Evolutionary conservation across 2,329 filamentous ascomycete species (phyloP).

Genomic region (Herpotrichia juniperi): DNA sequence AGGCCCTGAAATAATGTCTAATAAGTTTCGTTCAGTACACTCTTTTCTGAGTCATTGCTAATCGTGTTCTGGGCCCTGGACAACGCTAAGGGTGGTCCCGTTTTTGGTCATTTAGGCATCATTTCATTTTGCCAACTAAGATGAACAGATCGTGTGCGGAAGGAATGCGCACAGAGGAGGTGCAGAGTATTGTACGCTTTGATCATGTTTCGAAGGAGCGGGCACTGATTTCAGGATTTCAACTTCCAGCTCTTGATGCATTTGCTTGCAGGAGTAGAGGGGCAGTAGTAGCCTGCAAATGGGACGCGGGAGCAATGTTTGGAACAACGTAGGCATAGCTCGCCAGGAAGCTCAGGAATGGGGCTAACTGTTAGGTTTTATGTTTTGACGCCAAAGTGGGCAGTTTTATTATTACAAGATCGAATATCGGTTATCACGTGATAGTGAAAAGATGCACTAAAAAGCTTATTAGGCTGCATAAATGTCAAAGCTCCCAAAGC

Average conservation of each 20-base stretch:
- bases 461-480: not conserved
- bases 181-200: too few relatives aligned
- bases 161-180: too few relatives aligned
- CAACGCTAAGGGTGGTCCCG: too few relatives aligned
- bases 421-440: not conserved
- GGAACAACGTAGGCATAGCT: conserved; percentile 20
- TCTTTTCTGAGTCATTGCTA: too few relatives aligned
- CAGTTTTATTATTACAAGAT: not conserved
- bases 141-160: too few relatives aligned
- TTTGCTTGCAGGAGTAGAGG: conserved; percentile 14
- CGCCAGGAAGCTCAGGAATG: conserved; percentile 21
- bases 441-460: not conserved
- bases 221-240: too few relatives aligned
- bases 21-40: too few relatives aligned
- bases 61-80: too few relatives aligned
- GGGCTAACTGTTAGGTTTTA: not conserved
- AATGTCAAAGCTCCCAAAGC: not conserved
- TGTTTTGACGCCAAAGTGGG: not conserved
- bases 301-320: not conserved
- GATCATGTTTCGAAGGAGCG: too few relatives aligned
- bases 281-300: conserved; percentile 5
- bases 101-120: too few relatives aligned
- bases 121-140: too few relatives aligned
- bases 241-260: conserved; percentile 8
- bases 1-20: too few relatives aligned